Base-by-base conservation (phyloP, 805 yeast species). In the Yarrowia hollandica region DNA sequence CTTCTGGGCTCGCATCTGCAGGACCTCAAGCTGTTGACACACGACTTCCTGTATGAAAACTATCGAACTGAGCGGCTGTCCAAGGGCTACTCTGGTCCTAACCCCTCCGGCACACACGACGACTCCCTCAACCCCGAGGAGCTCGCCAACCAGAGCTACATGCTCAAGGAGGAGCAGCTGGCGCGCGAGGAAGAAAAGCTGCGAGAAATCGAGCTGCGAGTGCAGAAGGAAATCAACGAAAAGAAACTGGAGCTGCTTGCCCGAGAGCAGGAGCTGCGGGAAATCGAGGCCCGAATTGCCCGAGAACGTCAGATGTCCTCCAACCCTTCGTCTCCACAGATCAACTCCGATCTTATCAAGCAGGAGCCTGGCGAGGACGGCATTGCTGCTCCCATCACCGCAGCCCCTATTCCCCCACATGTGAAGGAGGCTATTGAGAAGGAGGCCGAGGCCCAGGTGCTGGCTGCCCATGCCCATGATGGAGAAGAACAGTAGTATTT, bases 11-110 rank as follows among this genome's bases (percentile, higher is more conserved):
- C 89, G 8, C 94, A 87, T 68, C 75, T 88, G 64, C 86, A 84
- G 69, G 94, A 87, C 67, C 81, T 87, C 67, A 86, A 87, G 72
- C 95, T 88, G 67, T 76, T 86, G 61, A 88, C 95, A 25, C 90
- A 86, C 66, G 88, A 83, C 65, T 77, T 83, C 71, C 73, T 87
- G 59, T 87, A 87, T 71, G 95, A 87, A 68, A 83, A 84, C 60
- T 87, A 86, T 69, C 81, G 95, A 76, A 84, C 90, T 18, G 91
- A 85, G 66, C 77, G 86, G 64, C 74, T 86, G 65, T 81, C 88
- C 18, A 55, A 60, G 39, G 62, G 66, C 25, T 66, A 62, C 33
- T 62, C 58, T 12, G 57, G 34, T 35, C 44, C 44, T 44, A 37
- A 48, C 56, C 26, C 44, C 15, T 25, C 42, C 4, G 48, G 48